phyloP scores from a whole-genome alignment of 441 rosid genomes.

The Theobroma grandiflorum region DNA sequence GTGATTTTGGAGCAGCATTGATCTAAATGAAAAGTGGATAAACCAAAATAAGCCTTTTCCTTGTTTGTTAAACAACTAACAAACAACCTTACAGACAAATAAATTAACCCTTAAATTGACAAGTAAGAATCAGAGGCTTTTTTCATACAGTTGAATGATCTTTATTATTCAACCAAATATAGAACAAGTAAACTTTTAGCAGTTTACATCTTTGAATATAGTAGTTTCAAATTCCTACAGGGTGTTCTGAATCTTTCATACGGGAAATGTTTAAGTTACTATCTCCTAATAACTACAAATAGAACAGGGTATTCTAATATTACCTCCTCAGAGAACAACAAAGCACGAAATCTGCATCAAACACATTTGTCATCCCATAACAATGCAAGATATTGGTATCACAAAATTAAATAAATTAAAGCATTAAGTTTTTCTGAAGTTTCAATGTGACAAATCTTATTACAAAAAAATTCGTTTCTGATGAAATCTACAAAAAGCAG shows the following conservation, averaged over 20 bases:
- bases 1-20: background rate
- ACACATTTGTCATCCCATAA: too few species aligned
- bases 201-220: background rate
- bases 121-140: background rate
- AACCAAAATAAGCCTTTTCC: background rate
- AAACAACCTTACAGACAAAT: background rate
- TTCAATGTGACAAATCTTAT: too few species aligned
- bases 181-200: background rate
- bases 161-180: background rate
- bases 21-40: background rate
- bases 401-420: too few species aligned
- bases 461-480: too few species aligned
- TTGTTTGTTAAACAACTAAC: background rate
- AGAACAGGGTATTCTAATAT: background rate
- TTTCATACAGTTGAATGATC: background rate
- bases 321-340: background rate
- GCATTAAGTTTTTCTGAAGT: too few species aligned
- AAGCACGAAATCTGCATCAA: background rate
- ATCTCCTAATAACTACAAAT: background rate
- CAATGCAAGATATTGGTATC: too few species aligned
- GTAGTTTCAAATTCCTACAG: slow-evolving; percentile 4
- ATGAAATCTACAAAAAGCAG: too few species aligned
- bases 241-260: background rate
- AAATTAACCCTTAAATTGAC: slow-evolving; percentile 5
- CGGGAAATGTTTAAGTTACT: background rate